Conservation (phyloP, 2,329 filamentous ascomycete genomes). For the Alternaria triticimaculans region DNA sequence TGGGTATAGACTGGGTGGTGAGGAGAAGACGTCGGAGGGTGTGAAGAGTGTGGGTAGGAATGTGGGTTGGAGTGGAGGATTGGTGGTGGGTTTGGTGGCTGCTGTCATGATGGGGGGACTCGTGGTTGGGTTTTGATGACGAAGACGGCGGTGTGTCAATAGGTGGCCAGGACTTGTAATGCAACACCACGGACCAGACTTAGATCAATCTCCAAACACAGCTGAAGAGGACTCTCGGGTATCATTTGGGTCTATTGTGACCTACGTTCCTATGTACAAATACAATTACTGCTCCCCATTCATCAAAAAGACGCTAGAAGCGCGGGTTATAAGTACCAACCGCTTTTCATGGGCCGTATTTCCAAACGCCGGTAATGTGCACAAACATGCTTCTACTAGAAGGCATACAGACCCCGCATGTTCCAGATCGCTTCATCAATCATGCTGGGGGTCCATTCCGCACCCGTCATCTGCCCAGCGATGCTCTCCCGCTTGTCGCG, state of each 20-base stretch:
- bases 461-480: conserved; percentile 85
- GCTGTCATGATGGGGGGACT: neutral
- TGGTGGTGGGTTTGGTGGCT: neutral
- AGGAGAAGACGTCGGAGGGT: neutral
- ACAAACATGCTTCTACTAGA: conserved; percentile 19
- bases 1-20: neutral
- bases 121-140: neutral
- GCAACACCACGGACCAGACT: too few species aligned
- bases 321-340: neutral
- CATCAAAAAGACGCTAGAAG: neutral
- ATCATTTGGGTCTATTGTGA: conserved; percentile 15
- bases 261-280: conserved; percentile 13
- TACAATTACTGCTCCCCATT: conserved; percentile 6
- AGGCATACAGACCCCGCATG: conserved; percentile 45
- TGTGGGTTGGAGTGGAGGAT: neutral
- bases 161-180: neutral
- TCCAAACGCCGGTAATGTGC: conserved; percentile 8
- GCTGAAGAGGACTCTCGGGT: conserved; percentile 2
- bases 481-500: conserved; percentile 95
- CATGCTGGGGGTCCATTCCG: conserved; percentile 73
- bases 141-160: neutral
- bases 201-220: neutral
- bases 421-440: conserved; percentile 88
- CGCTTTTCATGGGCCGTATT: neutral
- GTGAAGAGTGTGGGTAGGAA: neutral